These are phyloP conservation scores for Kurtzmaniella quercitrusa DNA, from an alignment of 1,139 yeast genomes.

Conservation along the genomic window DNA sequence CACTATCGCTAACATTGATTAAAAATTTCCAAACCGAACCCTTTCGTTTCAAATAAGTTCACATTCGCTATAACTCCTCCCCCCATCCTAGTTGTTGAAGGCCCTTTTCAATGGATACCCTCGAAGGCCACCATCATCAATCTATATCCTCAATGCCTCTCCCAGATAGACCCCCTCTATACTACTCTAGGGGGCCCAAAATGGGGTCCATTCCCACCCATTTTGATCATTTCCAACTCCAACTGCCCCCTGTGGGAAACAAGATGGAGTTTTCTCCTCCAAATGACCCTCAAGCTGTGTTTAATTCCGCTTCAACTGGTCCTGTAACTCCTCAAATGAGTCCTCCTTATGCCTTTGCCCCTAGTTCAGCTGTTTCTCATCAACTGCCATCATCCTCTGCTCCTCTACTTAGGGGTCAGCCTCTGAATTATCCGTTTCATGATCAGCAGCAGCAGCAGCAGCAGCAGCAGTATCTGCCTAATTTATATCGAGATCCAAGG, in stretches of 20 bases:
- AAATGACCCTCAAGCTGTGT: neutral
- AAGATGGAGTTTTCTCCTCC: neutral
- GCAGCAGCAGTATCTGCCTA: conserved; percentile 15
- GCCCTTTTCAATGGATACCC: conserved; percentile 1
- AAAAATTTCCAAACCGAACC: neutral
- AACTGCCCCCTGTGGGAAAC: neutral
- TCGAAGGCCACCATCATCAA: neutral
- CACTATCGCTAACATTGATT: neutral
- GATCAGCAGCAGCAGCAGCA: conserved; percentile 40
- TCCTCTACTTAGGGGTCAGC: conserved; percentile 14
- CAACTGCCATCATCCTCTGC: conserved; percentile 1
- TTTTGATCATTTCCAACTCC: neutral
- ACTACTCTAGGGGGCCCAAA: neutral
- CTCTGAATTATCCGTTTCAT: conserved; percentile 62
- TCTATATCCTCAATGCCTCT: neutral
- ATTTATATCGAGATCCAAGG: neutral
- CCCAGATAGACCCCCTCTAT: neutral
- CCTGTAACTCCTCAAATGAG: conserved; percentile 2
- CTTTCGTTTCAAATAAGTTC: neutral
- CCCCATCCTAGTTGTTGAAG: too few relatives aligned
- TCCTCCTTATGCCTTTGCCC: neutral
- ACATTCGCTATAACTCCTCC: neutral
- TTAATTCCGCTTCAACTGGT: neutral
- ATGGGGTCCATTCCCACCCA: neutral
- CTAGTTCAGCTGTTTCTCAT: too few relatives aligned